These are phyloP conservation scores for Coemansia sp. DNA, from an alignment of 192 early-diverging fungal genomes.

Conservation along the genomic window DNA sequence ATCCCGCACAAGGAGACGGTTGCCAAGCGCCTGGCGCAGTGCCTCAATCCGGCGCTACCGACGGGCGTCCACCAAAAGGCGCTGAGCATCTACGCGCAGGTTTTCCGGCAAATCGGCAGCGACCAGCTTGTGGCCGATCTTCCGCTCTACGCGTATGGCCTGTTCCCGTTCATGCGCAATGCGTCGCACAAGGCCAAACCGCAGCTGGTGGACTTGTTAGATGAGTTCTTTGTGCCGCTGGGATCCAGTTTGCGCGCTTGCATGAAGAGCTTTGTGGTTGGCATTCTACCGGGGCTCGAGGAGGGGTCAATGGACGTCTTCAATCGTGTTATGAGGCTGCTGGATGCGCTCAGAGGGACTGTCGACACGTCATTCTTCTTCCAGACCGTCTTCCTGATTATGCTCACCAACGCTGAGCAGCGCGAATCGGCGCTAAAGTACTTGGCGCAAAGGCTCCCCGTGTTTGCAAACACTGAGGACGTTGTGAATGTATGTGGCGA, in stretches of 20 bases:
- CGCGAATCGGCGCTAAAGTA: constrained; percentile 79
- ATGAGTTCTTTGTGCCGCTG: constrained; percentile 76
- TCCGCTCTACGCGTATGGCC: constrained; percentile 82
- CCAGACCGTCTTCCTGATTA: constrained; percentile 78
- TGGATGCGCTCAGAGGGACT: constrained; percentile 66
- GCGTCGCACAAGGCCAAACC: constrained; percentile 84
- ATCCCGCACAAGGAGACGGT: constrained; percentile 86
- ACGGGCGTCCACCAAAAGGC: constrained; percentile 96
- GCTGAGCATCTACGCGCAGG: constrained; percentile 80
- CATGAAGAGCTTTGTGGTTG: constrained; percentile 79
- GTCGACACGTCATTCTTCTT: constrained; percentile 82
- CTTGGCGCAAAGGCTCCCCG: constrained; percentile 66
- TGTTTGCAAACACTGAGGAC: constrained; percentile 67
- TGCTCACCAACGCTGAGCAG: constrained; percentile 70
- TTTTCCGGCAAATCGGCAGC: constrained; percentile 70
- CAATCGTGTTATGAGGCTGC: constrained; percentile 65
- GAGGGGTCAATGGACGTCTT: constrained; percentile 88
- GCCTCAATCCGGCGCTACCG: constrained; percentile 91
- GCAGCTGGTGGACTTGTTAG: constrained; percentile 76
- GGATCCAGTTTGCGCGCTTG: constrained; percentile 69
- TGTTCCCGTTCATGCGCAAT: constrained; percentile 90
- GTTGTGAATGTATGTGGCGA: constrained; percentile 72
- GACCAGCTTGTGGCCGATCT: constrained; percentile 81
- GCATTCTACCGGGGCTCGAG: constrained; percentile 82
- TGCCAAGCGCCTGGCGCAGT: constrained; percentile 91